Conservation (phyloP, 129 eudicot genomes). For the Centrapalus pauciflorus region DNA sequence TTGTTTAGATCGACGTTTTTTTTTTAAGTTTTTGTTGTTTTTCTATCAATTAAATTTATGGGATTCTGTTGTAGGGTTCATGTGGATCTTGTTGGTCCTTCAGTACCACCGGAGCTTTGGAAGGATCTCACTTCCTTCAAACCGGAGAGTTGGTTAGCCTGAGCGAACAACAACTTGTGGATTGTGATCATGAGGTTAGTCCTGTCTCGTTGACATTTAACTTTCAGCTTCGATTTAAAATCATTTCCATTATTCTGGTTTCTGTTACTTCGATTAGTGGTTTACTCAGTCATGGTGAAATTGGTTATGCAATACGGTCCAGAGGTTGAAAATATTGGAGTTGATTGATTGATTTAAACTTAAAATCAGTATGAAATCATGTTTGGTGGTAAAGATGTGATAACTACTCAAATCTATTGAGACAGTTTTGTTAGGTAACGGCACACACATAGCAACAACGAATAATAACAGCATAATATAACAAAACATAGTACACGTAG, state of each 20-base stretch:
- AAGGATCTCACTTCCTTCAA: constrained; percentile 74
- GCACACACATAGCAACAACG: no score
- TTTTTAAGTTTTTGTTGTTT: not conserved
- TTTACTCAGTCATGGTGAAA: not conserved
- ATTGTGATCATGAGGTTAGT: constrained; percentile 92
- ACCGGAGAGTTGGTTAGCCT: constrained; percentile 91
- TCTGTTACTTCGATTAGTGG: not conserved
- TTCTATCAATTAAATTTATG: not conserved
- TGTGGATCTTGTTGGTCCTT: constrained; percentile 98
- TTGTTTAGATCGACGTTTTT: not conserved
- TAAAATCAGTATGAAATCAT: not conserved
- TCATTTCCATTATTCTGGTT: not conserved
- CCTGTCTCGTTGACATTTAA: not conserved
- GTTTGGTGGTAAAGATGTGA: no score
- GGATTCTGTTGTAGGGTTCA: constrained; percentile 51
- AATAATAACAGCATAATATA: no score
- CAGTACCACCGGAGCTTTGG: constrained; percentile 82
- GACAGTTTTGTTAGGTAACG: not conserved
- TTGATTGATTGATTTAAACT: not conserved
- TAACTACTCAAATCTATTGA: not conserved
- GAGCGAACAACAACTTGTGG: constrained; percentile 95
- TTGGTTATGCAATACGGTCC: no score
- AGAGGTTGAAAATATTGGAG: no score
- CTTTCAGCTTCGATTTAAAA: not conserved
- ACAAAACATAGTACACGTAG: no score